A percentile compares a stretch with the other conserved stretches of the same genome.
phyloP scores from a whole-genome alignment of 2,329 filamentous ascomycete genomes.

The Botrytis fabae region DNA sequence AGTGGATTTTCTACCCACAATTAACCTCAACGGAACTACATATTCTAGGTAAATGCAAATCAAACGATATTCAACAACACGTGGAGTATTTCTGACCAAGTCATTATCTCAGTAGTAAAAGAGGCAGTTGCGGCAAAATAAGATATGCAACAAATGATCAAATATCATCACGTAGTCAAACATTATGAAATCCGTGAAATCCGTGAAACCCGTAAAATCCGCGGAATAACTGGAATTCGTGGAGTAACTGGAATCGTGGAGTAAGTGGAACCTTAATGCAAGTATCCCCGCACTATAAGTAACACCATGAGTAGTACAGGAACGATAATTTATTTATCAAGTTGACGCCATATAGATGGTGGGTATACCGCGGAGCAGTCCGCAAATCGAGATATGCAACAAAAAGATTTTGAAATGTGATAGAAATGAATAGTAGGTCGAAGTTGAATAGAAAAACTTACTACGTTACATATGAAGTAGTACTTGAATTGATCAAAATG shows the following conservation, averaged over 20 bases:
- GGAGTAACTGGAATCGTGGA: not conserved
- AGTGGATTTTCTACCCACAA: not conserved
- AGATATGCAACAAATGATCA: constrained; percentile 9
- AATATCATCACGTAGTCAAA: not conserved
- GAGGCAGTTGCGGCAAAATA: constrained; percentile 8
- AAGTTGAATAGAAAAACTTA: not conserved
- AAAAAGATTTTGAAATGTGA: not conserved
- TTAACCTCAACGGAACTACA: not conserved
- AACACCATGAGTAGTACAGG: not conserved
- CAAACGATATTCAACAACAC: not conserved
- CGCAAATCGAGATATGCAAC: constrained; percentile 7
- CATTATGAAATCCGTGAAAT: not conserved
- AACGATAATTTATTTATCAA: not conserved
- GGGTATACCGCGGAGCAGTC: not conserved
- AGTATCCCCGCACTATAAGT: constrained; percentile 4
- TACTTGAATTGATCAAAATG: not conserved
- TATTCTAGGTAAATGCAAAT: not conserved
- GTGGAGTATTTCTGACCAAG: not conserved
- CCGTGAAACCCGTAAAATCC: no score
- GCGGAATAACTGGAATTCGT: not conserved
- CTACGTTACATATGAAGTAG: not conserved
- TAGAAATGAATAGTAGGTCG: not conserved
- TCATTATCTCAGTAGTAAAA: not conserved
- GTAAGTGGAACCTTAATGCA: not conserved
- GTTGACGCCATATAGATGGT: not conserved